phyloP scores from a whole-genome alignment of 2,329 filamentous ascomycete genomes.

The Tolypocladium sp. region DNA sequence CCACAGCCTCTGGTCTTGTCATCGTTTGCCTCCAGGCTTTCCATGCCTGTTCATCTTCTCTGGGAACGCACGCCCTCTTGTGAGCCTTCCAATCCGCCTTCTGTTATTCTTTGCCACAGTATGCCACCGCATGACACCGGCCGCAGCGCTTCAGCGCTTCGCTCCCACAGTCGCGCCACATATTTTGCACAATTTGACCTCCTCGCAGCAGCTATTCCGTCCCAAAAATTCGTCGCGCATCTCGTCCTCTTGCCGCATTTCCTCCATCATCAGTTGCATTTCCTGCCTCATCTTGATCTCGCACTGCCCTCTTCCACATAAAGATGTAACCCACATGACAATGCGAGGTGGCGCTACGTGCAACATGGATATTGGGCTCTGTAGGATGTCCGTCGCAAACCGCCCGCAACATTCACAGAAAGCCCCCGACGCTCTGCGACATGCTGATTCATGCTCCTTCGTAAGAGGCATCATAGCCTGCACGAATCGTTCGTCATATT shows the following conservation, averaged over 20 bases:
- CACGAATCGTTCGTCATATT: too few species aligned
- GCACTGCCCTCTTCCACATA: neutral
- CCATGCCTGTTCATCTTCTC: neutral
- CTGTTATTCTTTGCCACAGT: neutral
- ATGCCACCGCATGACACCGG: neutral
- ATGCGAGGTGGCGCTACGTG: too few species aligned
- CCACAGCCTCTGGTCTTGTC: neutral
- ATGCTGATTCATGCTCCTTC: too few species aligned
- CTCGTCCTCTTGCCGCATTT: neutral
- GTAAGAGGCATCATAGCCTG: too few species aligned
- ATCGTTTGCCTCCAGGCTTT: neutral
- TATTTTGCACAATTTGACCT: neutral
- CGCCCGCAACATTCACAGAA: too few species aligned
- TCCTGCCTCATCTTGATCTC: neutral
- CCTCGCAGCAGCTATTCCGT: too few species aligned
- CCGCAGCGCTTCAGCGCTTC: neutral
- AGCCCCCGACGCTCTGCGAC: too few species aligned
- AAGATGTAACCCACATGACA: neutral
- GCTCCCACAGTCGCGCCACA: neutral
- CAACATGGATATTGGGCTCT: too few species aligned
- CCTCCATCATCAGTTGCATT: neutral
- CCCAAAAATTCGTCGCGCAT: too few species aligned
- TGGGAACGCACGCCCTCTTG: neutral
- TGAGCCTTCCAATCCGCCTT: neutral
- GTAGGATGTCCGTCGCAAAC: too few species aligned